Evolutionary conservation across 2,329 filamentous ascomycete species (phyloP).

Genomic region (Calonectria fujianensis): DNA sequence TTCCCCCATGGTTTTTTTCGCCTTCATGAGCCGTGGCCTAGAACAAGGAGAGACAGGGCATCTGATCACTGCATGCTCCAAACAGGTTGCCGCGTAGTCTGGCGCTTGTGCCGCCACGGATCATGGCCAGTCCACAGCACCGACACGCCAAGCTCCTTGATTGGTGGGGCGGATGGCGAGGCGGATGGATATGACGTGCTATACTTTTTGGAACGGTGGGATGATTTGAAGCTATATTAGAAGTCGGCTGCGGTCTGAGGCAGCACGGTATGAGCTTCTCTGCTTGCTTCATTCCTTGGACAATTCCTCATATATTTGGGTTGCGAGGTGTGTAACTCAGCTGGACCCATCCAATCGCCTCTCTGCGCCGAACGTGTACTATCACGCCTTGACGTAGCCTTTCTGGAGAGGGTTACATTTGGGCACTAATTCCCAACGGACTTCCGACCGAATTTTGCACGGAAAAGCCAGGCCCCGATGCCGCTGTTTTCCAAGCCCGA

Average conservation of each 20-base stretch:
- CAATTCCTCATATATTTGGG: slow-evolving; percentile 1
- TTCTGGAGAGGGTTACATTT: background rate
- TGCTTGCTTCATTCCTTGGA: slow-evolving; percentile 12
- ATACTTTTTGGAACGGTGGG: slow-evolving; percentile 46
- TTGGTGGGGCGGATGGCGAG: slow-evolving; percentile 44
- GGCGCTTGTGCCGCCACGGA: slow-evolving; percentile 47
- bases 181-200: slow-evolving; percentile 52
- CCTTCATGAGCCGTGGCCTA: slow-evolving; percentile 5
- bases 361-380: background rate
- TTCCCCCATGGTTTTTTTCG: background rate
- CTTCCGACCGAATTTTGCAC: background rate
- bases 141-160: slow-evolving; percentile 30
- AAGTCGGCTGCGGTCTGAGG: slow-evolving; percentile 3
- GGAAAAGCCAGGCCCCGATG: slow-evolving; percentile 43
- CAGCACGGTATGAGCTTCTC: background rate
- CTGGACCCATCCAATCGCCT: background rate
- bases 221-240: slow-evolving; percentile 34
- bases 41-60: background rate
- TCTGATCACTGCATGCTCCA: slow-evolving; percentile 36
- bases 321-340: background rate
- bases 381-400: background rate
- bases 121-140: slow-evolving; percentile 41
- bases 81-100: slow-evolving; percentile 36
- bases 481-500: slow-evolving; percentile 58
- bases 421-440: background rate